A percentile compares a stretch with the other conserved stretches of the same genome.
Conservation (phyloP, 257 asterid genomes). For the Asclepias syriaca region DNA sequence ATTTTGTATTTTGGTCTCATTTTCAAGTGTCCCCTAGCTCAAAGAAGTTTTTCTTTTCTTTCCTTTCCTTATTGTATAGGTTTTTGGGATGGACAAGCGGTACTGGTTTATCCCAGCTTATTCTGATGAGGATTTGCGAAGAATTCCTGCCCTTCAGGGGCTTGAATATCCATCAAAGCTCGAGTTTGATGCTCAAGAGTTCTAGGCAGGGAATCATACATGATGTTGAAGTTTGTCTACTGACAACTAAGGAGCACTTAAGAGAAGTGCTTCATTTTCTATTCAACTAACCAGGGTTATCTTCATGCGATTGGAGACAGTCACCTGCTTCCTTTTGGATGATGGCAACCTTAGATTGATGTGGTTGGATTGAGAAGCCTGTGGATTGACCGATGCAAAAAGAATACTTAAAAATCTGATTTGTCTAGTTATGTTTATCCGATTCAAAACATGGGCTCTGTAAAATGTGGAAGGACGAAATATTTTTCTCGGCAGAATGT, state of each 20-base stretch:
- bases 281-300: constrained; percentile 1
- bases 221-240: no score
- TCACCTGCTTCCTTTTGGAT: not conserved
- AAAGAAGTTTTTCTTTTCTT: not conserved
- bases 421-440: constrained; percentile 5
- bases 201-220: constrained; percentile 8
- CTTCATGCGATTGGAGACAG: constrained; percentile 5
- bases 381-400: not conserved
- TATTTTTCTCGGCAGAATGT: not conserved
- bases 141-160: constrained; percentile 67
- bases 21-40: not conserved
- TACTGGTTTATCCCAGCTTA: constrained; percentile 60
- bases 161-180: constrained; percentile 63
- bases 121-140: constrained; percentile 54
- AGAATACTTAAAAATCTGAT: constrained; percentile 10
- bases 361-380: constrained; percentile 6
- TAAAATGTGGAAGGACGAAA: constrained; percentile 8
- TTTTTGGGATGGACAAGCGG: constrained; percentile 52
- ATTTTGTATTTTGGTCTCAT: not conserved
- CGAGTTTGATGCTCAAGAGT: constrained; percentile 45
- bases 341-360: not conserved
- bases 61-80: constrained; percentile 26
- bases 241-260: constrained; percentile 9
- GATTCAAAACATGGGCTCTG: constrained; percentile 18
- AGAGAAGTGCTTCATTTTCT: constrained; percentile 2